Evolutionary conservation across 2,329 filamentous ascomycete species (phyloP), one percentile per base, ranked within the genome.

Genomic region (Byssochlamys sp.): DNA sequence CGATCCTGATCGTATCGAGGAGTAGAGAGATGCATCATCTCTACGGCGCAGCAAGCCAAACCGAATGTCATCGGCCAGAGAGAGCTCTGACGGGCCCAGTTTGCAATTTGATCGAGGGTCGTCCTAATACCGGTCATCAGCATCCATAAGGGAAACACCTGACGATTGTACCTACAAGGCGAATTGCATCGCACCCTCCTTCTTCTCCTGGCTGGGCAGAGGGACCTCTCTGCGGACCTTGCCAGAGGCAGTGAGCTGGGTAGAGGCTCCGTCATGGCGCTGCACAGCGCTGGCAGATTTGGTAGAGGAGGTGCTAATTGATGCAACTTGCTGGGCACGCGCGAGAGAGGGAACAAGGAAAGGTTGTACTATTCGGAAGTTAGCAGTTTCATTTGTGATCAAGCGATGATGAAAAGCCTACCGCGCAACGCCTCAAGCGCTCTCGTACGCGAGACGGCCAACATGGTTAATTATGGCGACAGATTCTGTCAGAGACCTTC

Each of bases 1-100:
- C 89, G 84, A 77, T 95, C 90, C 73, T 95, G 90, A 71, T 95
- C 90, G 82, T 95, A 95, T 58, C 90, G 88, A 33, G 90, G 90
- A 55, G 89, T 91, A 50, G 90, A 95, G 52, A 92, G 81, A 75
- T 95, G 90, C 90, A 95, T 95, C 90, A 95, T 95, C 73, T 95
- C 90, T 70, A 95, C 79, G 75, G 89, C 90, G 77, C 90, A 95
- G 82, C 90, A 95, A 67, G 90, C 90, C 59, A 95, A 87, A 62
- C 88, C 90, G 74, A 95, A 95, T 52, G 89, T 94, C 88, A 95
- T 90, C 67, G 90, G 90, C 90, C 90, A 95, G 60, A 95, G 80
- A 24, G 90, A 95, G 63, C 87, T 86, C 76, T 95, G 90, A 54
- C 90, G 87, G 56, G 87, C 89, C 90, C 90, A 95, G 78, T 94